Conservation (phyloP, 2,329 filamentous ascomycete species). For the Cadophora sp. region DNA sequence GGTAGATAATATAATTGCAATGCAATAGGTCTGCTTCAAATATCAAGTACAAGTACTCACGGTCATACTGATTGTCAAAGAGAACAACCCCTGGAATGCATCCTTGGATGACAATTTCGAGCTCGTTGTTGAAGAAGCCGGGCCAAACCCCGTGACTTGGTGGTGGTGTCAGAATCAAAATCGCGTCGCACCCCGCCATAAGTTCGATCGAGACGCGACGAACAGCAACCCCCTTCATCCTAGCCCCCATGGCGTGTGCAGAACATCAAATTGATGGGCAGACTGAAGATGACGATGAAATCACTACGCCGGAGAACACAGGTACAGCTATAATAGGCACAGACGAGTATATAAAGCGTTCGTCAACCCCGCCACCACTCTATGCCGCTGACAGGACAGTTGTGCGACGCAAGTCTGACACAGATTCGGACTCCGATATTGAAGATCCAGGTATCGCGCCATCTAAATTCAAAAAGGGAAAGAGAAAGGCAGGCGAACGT, state of each 20-base stretch:
- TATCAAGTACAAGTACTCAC: too few species aligned
- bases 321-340: constrained; percentile 21
- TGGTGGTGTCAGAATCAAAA: background rate
- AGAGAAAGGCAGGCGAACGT: constrained; percentile 45
- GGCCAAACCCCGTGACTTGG: constrained; percentile 3
- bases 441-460: constrained; percentile 1
- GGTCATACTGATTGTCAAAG: too few species aligned
- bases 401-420: constrained; percentile 26
- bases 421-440: constrained; percentile 35
- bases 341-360: constrained; percentile 41
- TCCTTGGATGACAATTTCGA: background rate
- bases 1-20: too few species aligned
- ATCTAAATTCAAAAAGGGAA: constrained; percentile 30
- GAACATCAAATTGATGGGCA: background rate
- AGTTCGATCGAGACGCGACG: constrained; percentile 4
- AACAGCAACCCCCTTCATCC: background rate
- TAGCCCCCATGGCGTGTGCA: background rate
- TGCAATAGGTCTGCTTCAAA: too few species aligned
- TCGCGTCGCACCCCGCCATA: constrained; percentile 1
- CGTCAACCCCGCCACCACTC: constrained; percentile 9
- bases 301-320: background rate
- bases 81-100: background rate
- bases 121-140: background rate
- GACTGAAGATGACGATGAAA: constrained; percentile 9
- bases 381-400: constrained; percentile 29